Base-by-base conservation (phyloP, 2,329 filamentous ascomycete species). In the Cercospora brassicicola region DNA sequence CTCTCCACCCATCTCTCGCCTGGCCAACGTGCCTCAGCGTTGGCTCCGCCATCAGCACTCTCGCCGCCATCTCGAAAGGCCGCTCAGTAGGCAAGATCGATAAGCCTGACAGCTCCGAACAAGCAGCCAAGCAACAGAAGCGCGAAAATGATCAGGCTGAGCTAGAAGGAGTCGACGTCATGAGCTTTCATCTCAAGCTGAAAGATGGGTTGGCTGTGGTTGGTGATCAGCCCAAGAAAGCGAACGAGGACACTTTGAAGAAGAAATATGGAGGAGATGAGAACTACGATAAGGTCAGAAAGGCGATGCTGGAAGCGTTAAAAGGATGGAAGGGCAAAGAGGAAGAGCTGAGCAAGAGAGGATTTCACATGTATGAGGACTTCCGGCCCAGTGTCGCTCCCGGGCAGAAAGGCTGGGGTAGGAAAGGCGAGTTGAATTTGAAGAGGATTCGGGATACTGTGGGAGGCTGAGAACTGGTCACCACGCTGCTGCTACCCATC, bases 41-140 rank as follows among this genome's bases (percentile, higher is more conserved):
- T 6, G 76, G 76, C 18, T 71, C 72, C n/a, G 75, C 77, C 2
- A 75, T 79, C 33, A 73, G 73, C 2, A 72, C 73, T 4, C 74
- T 78, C 20, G 76, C 75, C 28, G 76, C 77, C 3, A 71, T 78
- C 1, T 71, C 76, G 9, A 79, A 79, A 68, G 77, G 76, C 5
- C 70, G 76, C 10, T 72, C 74, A 8, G 77, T 79, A 23, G 77
- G 77, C 15, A 75, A 69, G 1, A 74, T 77, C 1, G 66, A 74
- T 2, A 72, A 74, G 33, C 65, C 67, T 13, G 73, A 76, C 48
- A 59, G 68, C 57, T 57, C 57, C 7, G 59, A 72, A 3, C 64
- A 72, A 7, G 60, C 71, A 31, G 65, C 72, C n/a, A 71, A 71
- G 55, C 60, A 72, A 55, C 55, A 72, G 59, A 69, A 72, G 42